Percentiles rank a stretch among this genome's conserved stretches.
Conservation (phyloP, 495 filamentous ascomycete genomes). For the Collariella sp. region DNA sequence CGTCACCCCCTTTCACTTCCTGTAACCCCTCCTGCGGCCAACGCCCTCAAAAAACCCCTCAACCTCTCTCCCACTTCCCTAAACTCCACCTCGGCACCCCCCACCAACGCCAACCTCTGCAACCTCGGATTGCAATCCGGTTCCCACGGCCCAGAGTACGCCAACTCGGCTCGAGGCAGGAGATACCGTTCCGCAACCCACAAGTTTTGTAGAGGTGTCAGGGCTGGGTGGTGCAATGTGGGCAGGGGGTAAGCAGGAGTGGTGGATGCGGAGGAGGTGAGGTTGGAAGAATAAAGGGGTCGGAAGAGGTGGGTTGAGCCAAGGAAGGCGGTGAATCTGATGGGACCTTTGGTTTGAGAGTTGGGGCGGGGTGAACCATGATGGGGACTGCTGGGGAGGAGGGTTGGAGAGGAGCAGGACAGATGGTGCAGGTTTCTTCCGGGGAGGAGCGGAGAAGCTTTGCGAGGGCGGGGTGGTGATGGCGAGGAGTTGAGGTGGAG, state of each 20-base stretch:
- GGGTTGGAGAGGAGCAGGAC: conserved; percentile 30
- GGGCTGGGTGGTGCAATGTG: conserved; percentile 18
- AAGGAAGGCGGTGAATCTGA: conserved; percentile 20
- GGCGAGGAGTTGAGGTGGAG: conserved; percentile 34
- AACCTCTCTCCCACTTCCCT: conserved; percentile 32
- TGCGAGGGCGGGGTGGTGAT: conserved; percentile 27
- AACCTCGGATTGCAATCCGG: conserved; percentile 43
- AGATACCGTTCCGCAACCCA: conserved; percentile 34
- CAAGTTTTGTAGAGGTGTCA: conserved; percentile 17
- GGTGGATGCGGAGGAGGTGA: conserved; percentile 40
- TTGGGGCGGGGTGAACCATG: conserved; percentile 13
- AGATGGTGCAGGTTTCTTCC: conserved; percentile 36
- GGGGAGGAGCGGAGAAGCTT: conserved; percentile 24
- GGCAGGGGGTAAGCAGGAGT: conserved; percentile 41
- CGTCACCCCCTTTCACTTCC: not conserved
- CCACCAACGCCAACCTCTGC: conserved; percentile 31
- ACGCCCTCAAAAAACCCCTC: conserved; percentile 29
- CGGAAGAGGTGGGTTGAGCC: conserved; percentile 36
- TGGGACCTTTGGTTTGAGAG: conserved; percentile 6
- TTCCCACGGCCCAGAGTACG: conserved; percentile 34
- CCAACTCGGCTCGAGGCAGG: conserved; percentile 26
- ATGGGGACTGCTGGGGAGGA: conserved; percentile 3
- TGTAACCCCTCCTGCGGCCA: conserved; percentile 34
- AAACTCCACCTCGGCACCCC: conserved; percentile 35
- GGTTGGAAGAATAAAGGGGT: conserved; percentile 35